Evolutionary conservation across 441 rosid genomes (phyloP).

Genomic region (Hura crepitans): DNA sequence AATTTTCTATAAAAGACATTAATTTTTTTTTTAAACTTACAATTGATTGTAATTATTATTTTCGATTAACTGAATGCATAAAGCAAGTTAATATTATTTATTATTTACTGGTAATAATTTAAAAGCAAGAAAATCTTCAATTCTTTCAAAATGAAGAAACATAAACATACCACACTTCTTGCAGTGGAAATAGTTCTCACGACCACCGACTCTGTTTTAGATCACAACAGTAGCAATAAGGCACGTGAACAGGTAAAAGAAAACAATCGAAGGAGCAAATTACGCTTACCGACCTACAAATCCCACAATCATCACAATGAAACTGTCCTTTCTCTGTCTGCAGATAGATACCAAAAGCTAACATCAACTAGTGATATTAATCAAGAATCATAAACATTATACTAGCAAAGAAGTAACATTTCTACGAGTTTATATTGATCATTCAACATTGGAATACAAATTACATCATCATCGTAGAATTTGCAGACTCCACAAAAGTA

Average conservation of each 20-base stretch:
- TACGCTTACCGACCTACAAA: conserved; percentile 60
- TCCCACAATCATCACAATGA: conserved; percentile 96
- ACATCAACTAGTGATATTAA: conserved; percentile 9
- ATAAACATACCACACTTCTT: conserved; percentile 72
- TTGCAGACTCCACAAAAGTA: conserved; percentile 82
- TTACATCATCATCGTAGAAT: conserved; percentile 90
- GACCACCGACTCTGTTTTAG: conserved; percentile 73
- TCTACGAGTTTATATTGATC: neutral
- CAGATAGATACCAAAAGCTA: conserved; percentile 19
- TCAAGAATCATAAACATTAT: conserved; percentile 14
- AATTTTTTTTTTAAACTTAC: no score
- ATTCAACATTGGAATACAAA: neutral
- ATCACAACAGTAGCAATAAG: neutral
- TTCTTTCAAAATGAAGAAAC: neutral
- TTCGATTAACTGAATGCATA: no score
- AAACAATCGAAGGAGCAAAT: neutral
- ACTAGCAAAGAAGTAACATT: conserved; percentile 1
- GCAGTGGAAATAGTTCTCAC: conserved; percentile 81
- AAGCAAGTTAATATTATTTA: no score
- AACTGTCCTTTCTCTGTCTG: conserved; percentile 72
- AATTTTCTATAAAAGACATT: no score
- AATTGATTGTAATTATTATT: no score
- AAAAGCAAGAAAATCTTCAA: neutral
- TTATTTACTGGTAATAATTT: no score
- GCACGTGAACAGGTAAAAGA: neutral